A percentile compares a stretch with the other conserved stretches of the same genome.
Evolutionary conservation across 2,329 filamentous ascomycete genomes (phyloP).

Genomic region (Decorospora gaudefroyi): DNA sequence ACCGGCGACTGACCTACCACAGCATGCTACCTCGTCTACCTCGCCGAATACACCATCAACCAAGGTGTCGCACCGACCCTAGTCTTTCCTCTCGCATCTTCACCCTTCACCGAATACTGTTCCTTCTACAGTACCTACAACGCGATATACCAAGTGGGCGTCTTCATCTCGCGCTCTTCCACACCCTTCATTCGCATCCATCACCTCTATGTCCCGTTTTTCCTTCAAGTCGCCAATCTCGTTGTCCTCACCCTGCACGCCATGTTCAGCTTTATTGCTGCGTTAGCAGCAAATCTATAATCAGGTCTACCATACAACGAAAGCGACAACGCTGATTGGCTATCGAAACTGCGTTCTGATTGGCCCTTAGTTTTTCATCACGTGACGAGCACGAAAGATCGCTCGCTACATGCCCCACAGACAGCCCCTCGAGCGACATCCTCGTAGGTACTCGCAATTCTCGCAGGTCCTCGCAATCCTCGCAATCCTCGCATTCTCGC

Average conservation of each 20-base stretch:
- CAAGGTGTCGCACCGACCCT: slow-evolving; percentile 90
- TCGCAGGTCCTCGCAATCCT: too few species aligned
- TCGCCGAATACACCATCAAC: slow-evolving; percentile 97
- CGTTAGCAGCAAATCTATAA: too few species aligned
- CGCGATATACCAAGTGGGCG: slow-evolving; percentile 91
- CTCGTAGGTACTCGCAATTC: too few species aligned
- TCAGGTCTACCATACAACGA: too few species aligned
- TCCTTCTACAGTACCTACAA: slow-evolving; percentile 95
- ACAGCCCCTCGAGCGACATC: too few species aligned
- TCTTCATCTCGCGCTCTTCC: slow-evolving; percentile 91
- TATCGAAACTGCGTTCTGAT: too few species aligned
- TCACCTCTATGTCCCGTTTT: slow-evolving; percentile 76
- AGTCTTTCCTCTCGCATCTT: slow-evolving; percentile 75
- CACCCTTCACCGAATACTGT: slow-evolving; percentile 80
- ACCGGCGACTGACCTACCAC: slow-evolving; percentile 10
- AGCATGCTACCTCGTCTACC: slow-evolving; percentile 92
- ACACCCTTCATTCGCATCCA: slow-evolving; percentile 84
- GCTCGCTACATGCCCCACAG: too few species aligned
- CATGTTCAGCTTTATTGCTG: slow-evolving; percentile 76
- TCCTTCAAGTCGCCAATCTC: slow-evolving; percentile 82
- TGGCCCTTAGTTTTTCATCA: too few species aligned
- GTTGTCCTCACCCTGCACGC: slow-evolving; percentile 74
- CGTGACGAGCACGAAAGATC: too few species aligned
- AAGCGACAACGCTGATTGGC: too few species aligned
- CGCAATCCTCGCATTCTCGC: too few species aligned